Base-by-base conservation (phyloP, 1,139 yeast genomes). In the Diutina siamensis region DNA sequence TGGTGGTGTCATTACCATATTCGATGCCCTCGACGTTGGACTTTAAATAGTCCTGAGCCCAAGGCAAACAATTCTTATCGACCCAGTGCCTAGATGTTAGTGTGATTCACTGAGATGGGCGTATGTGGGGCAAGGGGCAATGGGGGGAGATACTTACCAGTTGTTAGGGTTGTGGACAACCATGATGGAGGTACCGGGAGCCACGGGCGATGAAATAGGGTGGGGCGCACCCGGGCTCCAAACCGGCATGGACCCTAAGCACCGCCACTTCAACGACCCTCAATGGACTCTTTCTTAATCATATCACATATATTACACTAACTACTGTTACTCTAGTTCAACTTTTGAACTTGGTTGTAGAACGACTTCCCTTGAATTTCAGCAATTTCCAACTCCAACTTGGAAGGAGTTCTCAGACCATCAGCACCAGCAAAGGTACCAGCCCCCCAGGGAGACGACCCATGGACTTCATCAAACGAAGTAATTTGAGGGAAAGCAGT, bases 131-230 rank as follows among this genome's bases (percentile, higher is more conserved):
- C 7, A 17, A 18, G 22, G 12, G 21, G 21, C 4, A 7, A 10
- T 5, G 5, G 13, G 34, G 12, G 34, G 15, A 10, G 38, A 27
- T 28, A 72, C 80, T 52, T 70, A 75, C 80, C 92, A 83, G 75
- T 83, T 83, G 63, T 83, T 83, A 44, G 94, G 94, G 67, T 83
- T 83, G 60, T 82, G 83, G 42, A 83, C 88, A 46, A 80, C 84
- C 89, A 82, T 81, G 44, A 18, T 46, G 41, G 10, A 7, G 5
- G 28, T 25, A 5, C 5, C 45, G 32, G 19, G 48, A 31, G 31
- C 2, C 35, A 22, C 28, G 35, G 17, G 35, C 13, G 35, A 33
- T 17, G 13, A 33, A 13, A 13, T 25, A 10, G 28, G 28, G 10
- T 25, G 5, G 28, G 28, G 5, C 9, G 28, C 28, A 10, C 28